Evolutionary conservation across 257 asterid species (phyloP).

Genomic region (Rehmannia glutinosa): DNA sequence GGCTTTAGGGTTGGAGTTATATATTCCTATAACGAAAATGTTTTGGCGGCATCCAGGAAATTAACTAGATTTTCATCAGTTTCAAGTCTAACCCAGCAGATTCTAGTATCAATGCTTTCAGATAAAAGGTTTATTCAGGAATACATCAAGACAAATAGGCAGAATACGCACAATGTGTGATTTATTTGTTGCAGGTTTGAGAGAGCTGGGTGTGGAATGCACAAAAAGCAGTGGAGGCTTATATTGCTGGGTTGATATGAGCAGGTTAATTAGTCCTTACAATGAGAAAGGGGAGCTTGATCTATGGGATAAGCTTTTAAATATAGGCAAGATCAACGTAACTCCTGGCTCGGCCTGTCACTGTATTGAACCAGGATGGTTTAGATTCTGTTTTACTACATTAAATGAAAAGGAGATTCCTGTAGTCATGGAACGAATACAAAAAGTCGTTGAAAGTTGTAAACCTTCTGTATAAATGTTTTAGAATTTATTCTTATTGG

Average conservation of each 20-base stretch:
- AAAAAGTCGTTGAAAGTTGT: conserved; percentile 63
- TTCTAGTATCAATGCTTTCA: conserved; percentile 70
- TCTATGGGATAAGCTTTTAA: conserved; percentile 76
- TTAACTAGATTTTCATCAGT: conserved; percentile 77
- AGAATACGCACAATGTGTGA: conserved; percentile 42
- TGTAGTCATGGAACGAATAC: conserved; percentile 63
- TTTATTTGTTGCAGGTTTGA: conserved; percentile 61
- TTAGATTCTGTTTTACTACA: conserved; percentile 80
- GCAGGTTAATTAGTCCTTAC: conserved; percentile 68
- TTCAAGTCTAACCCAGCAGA: conserved; percentile 80
- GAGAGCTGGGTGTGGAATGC: conserved; percentile 59
- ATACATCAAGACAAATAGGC: conserved; percentile 49
- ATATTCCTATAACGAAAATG: conserved; percentile 70
- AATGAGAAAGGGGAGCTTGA: conserved; percentile 94
- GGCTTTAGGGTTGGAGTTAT: conserved; percentile 92
- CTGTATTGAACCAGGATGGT: conserved; percentile 98
- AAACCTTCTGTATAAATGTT: conserved; percentile 49
- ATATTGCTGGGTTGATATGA: conserved; percentile 94
- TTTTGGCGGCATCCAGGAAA: conserved; percentile 78
- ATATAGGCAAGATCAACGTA: conserved; percentile 63
- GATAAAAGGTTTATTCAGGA: conserved; percentile 61
- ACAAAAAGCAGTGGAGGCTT: conserved; percentile 73
- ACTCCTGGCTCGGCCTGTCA: conserved; percentile 97
- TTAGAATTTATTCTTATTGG: conserved; percentile 20
- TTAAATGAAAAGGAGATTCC: conserved; percentile 58